phyloP scores from a whole-genome alignment of 1,139 yeast species.

The Saccharomyces hybrid region DNA sequence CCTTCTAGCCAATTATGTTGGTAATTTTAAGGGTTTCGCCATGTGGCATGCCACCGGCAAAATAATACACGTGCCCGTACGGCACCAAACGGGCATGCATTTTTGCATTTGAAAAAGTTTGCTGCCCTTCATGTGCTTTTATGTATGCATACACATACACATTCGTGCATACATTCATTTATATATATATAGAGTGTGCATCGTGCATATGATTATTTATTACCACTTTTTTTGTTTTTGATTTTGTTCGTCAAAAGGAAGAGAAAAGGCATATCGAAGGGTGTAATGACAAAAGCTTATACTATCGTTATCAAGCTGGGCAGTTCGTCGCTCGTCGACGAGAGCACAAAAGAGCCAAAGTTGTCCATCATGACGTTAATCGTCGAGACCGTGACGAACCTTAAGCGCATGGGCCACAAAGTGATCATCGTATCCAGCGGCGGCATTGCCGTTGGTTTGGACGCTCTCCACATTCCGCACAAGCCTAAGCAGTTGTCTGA shows the following conservation, averaged over 20 bases:
- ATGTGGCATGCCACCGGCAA: neutral
- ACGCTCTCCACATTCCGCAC: conserved; percentile 48
- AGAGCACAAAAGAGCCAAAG: conserved; percentile 73
- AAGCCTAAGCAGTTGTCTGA: conserved; percentile 72
- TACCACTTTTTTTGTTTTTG: neutral
- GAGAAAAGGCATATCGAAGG: neutral
- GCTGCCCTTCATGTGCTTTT: neutral
- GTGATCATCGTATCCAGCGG: conserved; percentile 88
- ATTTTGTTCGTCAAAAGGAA: neutral
- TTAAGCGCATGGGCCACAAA: conserved; percentile 76
- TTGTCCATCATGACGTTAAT: conserved; percentile 82
- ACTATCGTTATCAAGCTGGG: conserved; percentile 78
- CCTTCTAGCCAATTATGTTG: neutral
- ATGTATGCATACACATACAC: neutral
- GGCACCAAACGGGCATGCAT: neutral
- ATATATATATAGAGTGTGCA: neutral
- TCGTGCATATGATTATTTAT: neutral
- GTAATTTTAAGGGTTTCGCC: neutral
- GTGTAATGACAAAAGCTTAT: conserved; percentile 18
- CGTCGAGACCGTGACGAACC: conserved; percentile 78
- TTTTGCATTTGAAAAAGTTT: neutral
- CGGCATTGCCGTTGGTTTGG: conserved; percentile 87
- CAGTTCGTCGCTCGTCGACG: conserved; percentile 91
- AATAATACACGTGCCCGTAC: neutral
- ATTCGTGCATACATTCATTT: neutral